Evolutionary conservation across 2,329 filamentous ascomycete species (phyloP), one percentile per base, ranked within the genome.

Genomic region (Paraphoma sp.): DNA sequence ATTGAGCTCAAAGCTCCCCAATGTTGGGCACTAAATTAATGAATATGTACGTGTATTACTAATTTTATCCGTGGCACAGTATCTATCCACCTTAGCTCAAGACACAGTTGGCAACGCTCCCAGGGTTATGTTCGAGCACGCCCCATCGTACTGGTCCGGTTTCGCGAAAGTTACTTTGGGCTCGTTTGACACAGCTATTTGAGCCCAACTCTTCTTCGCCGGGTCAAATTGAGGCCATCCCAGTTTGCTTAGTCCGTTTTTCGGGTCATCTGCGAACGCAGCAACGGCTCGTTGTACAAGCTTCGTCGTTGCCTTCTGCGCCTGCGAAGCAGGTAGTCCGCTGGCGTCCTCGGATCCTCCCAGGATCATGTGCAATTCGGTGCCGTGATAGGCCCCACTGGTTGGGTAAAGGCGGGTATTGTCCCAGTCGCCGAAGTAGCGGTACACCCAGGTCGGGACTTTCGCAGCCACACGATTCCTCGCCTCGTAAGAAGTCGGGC

Each of bases 281-380:
- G 62, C 63, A 48, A 68, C 53, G 12, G 66, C 65, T 4, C 50
- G 41, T 30, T 67, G 62, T 10, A 67, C 56, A 17, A 67, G 49
- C 41, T 29, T 53, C 4, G 54, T 51, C n/a, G 57, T 59, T 9
- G 53, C 47, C 7, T 54, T 57, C 44, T 69, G 65, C 10, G 31
- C 56, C 7, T 44, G 16, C 7, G 63, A 51, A 7, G 56, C 47
- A 23, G 60, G 48, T 4, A 64, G 33, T 1, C 63, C 55, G 28
- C 60, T 64, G 8, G 56, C 56, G 36, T 64, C 55, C 40, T 68
- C 54, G 4, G 63, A 55, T n/a, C 55, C 57, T 6, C 67, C 66
- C 31, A 71, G 61, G 18, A 70, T 55, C 57, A 67, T 67, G 14
- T 68, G 54, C 41, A 70, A 38, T 48, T 71, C 68, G 17, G 57